Conservation (phyloP, 1,139 yeast species). For the Pichia sp. region DNA sequence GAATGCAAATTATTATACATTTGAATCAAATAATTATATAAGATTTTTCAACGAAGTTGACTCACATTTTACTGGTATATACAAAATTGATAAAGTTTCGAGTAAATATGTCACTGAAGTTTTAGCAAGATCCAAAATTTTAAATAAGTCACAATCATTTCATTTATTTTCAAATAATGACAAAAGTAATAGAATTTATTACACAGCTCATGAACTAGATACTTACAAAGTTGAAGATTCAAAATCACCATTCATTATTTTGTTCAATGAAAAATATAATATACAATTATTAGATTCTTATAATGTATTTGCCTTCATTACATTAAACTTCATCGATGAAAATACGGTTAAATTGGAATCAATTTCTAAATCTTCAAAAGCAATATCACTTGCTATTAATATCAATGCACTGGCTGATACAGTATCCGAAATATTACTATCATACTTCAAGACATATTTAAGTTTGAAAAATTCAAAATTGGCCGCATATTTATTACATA, state of each 20-base stretch:
- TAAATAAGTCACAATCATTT: slow-evolving; percentile 77
- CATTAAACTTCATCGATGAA: slow-evolving; percentile 33
- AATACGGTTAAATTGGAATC: slow-evolving; percentile 23
- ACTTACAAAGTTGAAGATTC: slow-evolving; percentile 54
- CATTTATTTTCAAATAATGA: slow-evolving; percentile 49
- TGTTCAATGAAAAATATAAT: slow-evolving; percentile 48
- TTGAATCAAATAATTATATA: slow-evolving; percentile 13
- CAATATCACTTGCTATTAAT: slow-evolving; percentile 7
- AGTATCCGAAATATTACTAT: slow-evolving; percentile 15
- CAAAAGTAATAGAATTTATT: slow-evolving; percentile 37
- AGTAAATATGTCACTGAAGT: slow-evolving; percentile 49
- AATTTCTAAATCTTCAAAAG: slow-evolving; percentile 9
- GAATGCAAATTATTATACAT: slow-evolving; percentile 39
- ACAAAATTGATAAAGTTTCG: slow-evolving; percentile 20
- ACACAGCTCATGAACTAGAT: slow-evolving; percentile 70
- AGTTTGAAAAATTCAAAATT: slow-evolving; percentile 19
- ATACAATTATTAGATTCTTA: slow-evolving; percentile 31
- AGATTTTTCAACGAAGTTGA: slow-evolving; percentile 25
- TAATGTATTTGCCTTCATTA: slow-evolving; percentile 41
- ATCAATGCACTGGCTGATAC: slow-evolving; percentile 12
- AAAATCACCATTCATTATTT: slow-evolving; percentile 57
- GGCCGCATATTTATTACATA: slow-evolving; percentile 12
- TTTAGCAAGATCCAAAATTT: slow-evolving; percentile 68
- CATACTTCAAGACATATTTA: slow-evolving; percentile 15
- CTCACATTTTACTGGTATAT: slow-evolving; percentile 19